phyloP scores from a whole-genome alignment of 2,329 filamentous ascomycete genomes.

The Fusarium compactum region DNA sequence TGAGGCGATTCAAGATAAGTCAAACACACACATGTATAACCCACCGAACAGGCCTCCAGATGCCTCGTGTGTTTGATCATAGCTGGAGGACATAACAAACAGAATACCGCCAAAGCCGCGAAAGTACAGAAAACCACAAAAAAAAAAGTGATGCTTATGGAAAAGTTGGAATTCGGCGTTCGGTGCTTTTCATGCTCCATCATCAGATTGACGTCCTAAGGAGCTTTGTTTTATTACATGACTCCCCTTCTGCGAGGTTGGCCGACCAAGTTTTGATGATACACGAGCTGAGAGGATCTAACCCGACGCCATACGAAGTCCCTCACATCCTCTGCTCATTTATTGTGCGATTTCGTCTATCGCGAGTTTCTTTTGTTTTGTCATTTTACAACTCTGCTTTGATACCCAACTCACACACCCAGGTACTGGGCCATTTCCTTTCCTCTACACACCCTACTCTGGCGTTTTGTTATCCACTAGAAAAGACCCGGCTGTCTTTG shows the following conservation, averaged over 20 bases:
- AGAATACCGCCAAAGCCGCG: constrained; percentile 37
- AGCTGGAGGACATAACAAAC: constrained; percentile 42
- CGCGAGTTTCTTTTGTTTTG: constrained; percentile 35
- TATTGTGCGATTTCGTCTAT: constrained; percentile 38
- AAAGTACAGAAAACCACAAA: constrained; percentile 41
- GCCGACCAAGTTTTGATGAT: constrained; percentile 60
- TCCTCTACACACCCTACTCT: constrained; percentile 27
- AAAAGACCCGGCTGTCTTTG: constrained; percentile 35
- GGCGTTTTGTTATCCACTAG: constrained; percentile 39
- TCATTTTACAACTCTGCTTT: constrained; percentile 43
- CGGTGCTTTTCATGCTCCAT: constrained; percentile 56
- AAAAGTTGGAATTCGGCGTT: constrained; percentile 48
- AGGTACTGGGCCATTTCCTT: constrained; percentile 36
- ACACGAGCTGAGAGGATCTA: constrained; percentile 57
- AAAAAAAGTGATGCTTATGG: constrained; percentile 40
- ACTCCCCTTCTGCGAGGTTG: constrained; percentile 66
- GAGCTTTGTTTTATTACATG: constrained; percentile 55
- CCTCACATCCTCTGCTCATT: constrained; percentile 49
- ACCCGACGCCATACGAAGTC: constrained; percentile 42
- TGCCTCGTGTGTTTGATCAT: constrained; percentile 41
- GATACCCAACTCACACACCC: constrained; percentile 40
- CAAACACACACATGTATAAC: constrained; percentile 30
- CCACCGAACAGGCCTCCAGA: constrained; percentile 38
- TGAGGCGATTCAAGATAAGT: constrained; percentile 51
- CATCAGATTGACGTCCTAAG: constrained; percentile 65